phyloP scores from a whole-genome alignment of 2,329 filamentous ascomycete genomes.

The Geosmithia morbida region DNA sequence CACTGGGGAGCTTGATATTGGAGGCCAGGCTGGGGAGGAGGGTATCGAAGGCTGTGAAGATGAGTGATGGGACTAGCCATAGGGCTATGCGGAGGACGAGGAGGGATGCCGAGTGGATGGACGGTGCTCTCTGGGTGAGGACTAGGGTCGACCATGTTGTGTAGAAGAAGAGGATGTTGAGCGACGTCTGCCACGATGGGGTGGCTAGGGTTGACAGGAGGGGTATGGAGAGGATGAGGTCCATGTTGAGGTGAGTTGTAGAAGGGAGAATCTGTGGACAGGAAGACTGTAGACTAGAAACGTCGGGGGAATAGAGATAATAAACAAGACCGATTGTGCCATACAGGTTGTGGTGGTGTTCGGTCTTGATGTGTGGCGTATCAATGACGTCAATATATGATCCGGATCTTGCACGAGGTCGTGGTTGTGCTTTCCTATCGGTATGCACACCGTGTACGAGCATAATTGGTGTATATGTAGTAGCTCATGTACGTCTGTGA shows the following conservation, averaged over 20 bases:
- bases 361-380: neutral
- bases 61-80: slow-evolving; percentile 57
- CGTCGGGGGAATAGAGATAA: neutral
- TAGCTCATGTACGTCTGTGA: neutral
- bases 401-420: neutral
- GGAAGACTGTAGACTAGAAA: neutral
- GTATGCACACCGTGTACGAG: no score
- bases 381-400: neutral
- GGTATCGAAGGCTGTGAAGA: slow-evolving; percentile 62
- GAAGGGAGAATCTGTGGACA: neutral
- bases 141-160: slow-evolving; percentile 81
- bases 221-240: slow-evolving; percentile 57
- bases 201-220: slow-evolving; percentile 54
- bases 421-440: neutral
- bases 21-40: slow-evolving; percentile 54
- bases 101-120: slow-evolving; percentile 61
- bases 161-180: slow-evolving; percentile 82
- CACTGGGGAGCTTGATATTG: slow-evolving; percentile 52
- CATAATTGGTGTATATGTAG: neutral
- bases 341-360: no score
- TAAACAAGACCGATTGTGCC: neutral
- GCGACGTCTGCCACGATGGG: slow-evolving; percentile 56
- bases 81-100: slow-evolving; percentile 52
- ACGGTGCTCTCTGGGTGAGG: slow-evolving; percentile 58
- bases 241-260: slow-evolving; percentile 24